A percentile compares a stretch with the other conserved stretches of the same genome.
Evolutionary conservation across 225 moss, liverwort and hornwort genomes (phyloP).

Genomic region (Polytrichum commune): DNA sequence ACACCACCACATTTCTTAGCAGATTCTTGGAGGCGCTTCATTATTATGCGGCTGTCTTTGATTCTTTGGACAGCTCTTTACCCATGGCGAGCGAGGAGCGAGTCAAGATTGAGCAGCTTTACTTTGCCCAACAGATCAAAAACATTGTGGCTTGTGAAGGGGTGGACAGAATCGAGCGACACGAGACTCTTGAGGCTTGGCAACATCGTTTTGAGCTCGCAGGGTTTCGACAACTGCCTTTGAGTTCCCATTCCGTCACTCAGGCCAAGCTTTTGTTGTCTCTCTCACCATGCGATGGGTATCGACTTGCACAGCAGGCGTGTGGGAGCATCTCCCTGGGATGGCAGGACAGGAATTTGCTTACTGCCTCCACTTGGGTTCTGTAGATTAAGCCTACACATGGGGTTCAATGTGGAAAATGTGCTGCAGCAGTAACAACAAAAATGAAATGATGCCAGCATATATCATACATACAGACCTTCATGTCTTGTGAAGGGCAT

Average conservation of each 20-base stretch:
- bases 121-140: conserved; percentile 82
- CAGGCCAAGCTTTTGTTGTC: conserved; percentile 87
- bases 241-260: conserved; percentile 68
- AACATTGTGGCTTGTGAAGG: conserved; percentile 88
- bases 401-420: too few species aligned
- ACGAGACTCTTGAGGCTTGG: conserved; percentile 72
- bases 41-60: conserved; percentile 89
- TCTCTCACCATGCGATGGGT: conserved; percentile 72
- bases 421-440: too few species aligned
- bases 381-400: conserved; percentile 15
- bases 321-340: conserved; percentile 69
- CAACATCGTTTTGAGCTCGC: conserved; percentile 60
- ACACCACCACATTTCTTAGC: conserved; percentile 57
- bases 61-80: conserved; percentile 76
- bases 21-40: conserved; percentile 91
- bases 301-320: conserved; percentile 59
- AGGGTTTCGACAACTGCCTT: conserved; percentile 64
- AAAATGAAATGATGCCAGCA: too few species aligned
- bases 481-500: too few species aligned
- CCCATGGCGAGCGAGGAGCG: conserved; percentile 77
- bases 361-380: conserved; percentile 84
- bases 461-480: too few species aligned
- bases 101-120: conserved; percentile 75
- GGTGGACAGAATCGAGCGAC: conserved; percentile 60
- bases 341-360: conserved; percentile 85